Evolutionary conservation across 495 filamentous ascomycete genomes (phyloP), one percentile per base, ranked within the genome.

Genomic region (Daldinia bambusicola): DNA sequence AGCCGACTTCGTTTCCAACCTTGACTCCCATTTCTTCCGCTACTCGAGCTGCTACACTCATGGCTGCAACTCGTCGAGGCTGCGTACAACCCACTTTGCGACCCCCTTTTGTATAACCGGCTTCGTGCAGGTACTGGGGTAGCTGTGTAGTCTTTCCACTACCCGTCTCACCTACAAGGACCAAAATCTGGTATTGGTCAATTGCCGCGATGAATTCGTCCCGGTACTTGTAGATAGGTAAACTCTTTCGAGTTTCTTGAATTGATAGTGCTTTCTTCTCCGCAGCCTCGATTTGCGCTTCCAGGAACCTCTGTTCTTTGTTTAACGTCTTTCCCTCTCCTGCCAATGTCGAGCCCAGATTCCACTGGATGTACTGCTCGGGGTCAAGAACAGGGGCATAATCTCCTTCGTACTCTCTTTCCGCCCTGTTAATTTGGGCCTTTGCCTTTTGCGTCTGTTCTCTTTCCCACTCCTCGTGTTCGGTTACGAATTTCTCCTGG

Each of bases 351-450:
- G 88, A 83, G 67, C 96, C 94, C 71, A 93, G 83, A 55, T 94
- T 87, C 78, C 94, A 99, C 67, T 91, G 91, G 77, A 98, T 94
- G 74, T 92, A 89, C 74, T 93, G 91, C 9, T 90, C 87, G 77
- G 95, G 91, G 69, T 99, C 95, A 68, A 98, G 91, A 12, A 99
- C 90, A 70, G 95, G 97, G 63, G 97, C 95, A 78, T 98, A 98
- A 55, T 97, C 89, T 6, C 91, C 93, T 71, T 92, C 89, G 55
- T 95, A 90, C n/a, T 90, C 87, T 20, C 92, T 86, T 75, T 95
- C 92, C 0, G 80, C 77, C 61, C 88, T 85, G 59, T 89, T 84
- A 66, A 97, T 92, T 77, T 98, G 95, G 5, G 93, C 89, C 72
- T 94, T 93, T 1, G 93, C 95, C 78, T 96, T 96, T 69, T 91